Percentiles rank a stretch among this genome's conserved stretches.
These are phyloP conservation scores for Danielia oregonensis DNA, from an alignment of 805 yeast species.

Conservation along the genomic window DNA sequence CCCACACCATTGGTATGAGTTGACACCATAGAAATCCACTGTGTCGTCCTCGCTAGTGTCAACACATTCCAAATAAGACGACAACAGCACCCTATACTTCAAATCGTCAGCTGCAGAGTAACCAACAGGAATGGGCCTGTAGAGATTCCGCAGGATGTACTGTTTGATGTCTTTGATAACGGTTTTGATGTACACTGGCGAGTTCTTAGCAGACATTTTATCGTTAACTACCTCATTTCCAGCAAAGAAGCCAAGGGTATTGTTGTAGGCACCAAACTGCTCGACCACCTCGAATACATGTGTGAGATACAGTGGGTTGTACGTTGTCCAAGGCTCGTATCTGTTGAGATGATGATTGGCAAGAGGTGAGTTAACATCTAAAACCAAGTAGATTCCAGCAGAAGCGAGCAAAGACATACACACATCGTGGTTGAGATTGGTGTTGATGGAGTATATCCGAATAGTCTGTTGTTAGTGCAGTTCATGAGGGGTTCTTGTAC, in stretches of 20 bases:
- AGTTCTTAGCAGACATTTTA: conserved; percentile 55
- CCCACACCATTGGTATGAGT: conserved; percentile 86
- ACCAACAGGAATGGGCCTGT: conserved; percentile 80
- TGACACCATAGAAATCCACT: conserved; percentile 80
- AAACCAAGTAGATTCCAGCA: conserved; percentile 86
- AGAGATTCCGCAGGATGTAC: conserved; percentile 56
- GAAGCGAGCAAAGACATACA: conserved; percentile 90
- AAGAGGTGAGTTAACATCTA: conserved; percentile 89
- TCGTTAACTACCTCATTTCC: conserved; percentile 92
- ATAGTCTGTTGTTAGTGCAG: conserved; percentile 47
- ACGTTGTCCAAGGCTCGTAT: conserved; percentile 91
- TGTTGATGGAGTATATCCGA: conserved; percentile 83
- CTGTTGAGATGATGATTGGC: conserved; percentile 77
- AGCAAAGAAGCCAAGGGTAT: conserved; percentile 86
- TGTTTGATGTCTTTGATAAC: conserved; percentile 76
- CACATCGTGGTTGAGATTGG: conserved; percentile 74
- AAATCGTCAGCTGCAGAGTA: conserved; percentile 96
- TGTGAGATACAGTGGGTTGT: conserved; percentile 62
- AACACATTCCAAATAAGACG: conserved; percentile 77
- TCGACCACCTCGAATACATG: conserved; percentile 78
- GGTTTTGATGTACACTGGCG: conserved; percentile 78
- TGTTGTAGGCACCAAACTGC: conserved; percentile 79
- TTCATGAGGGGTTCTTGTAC: conserved; percentile 7
- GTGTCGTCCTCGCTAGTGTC: conserved; percentile 47
- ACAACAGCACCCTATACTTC: conserved; percentile 66